These are phyloP conservation scores for Fusarium chlamydosporum DNA, from an alignment of 2,329 filamentous ascomycete species.

Conservation along the genomic window DNA sequence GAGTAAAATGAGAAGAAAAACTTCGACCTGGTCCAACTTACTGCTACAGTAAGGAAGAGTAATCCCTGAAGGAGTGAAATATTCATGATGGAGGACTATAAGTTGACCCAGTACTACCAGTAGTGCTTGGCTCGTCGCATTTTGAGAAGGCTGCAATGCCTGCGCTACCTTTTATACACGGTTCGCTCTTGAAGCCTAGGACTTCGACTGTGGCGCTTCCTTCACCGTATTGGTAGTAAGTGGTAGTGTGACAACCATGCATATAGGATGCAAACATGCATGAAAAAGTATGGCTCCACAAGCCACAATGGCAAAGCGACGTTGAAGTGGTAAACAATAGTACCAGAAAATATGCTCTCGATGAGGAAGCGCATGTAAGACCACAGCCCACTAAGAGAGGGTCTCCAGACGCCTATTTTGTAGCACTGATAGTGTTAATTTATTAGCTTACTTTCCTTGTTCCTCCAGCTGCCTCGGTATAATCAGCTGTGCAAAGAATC, in stretches of 20 bases:
- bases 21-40: not conserved
- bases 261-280: conserved; percentile 13
- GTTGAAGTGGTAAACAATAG: not conserved
- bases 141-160: no score
- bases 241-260: conserved; percentile 4
- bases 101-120: not conserved
- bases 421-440: not conserved
- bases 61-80: not conserved
- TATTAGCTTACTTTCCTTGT: not conserved
- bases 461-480: not conserved
- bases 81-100: not conserved
- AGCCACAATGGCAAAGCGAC: not conserved
- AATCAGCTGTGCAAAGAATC: no score
- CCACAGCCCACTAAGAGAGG: not conserved
- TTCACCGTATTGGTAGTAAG: not conserved
- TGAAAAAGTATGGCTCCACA: not conserved
- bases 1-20: rapidly evolving
- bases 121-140: no score
- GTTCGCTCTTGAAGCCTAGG: no score
- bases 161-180: not conserved
- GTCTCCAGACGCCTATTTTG: not conserved
- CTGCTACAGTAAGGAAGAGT: not conserved
- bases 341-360: not conserved
- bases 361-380: not conserved
- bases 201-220: not conserved